Evolutionary conservation across 352 stramenopile genomes (phyloP), one percentile per base, ranked within the genome.

Genomic region (Phytophthora boehmeriae): DNA sequence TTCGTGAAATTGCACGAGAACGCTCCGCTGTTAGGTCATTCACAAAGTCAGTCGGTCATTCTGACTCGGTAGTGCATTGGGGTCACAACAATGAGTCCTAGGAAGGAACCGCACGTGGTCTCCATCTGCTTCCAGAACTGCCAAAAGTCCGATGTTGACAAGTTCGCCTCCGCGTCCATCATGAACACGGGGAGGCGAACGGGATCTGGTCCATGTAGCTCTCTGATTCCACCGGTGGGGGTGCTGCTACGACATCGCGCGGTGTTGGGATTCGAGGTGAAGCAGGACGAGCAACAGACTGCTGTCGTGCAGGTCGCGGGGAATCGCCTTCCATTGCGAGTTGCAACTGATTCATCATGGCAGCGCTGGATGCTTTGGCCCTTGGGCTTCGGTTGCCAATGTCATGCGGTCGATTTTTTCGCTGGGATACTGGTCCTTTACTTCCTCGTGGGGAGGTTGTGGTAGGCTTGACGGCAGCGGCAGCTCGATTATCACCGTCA

Each of bases 1-100:
- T 90, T 91, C 8, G 55, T 61, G 35, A 91, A 87, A 11, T 65
- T 72, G 52, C 85, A 93, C 34, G 85, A 91, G 41, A 93, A 93
- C 1, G 82, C 86, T 34, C 85, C 85, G 11, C 82, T 92, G 48
- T 46, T 48, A 4, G 28, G 1, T 30, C 52, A 30, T n/a, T 0
- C 19, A 52, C 20, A 36, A 44, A n/a, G 17, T 43, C 28, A 56
- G 20, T 46, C 13, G n/a, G n/a, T n/a, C n/a, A n/a, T n/a, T n/a
- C n/a, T n/a, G n/a, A n/a, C n/a, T n/a, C n/a, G n/a, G n/a, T n/a
- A n/a, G n/a, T n/a, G n/a, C 13, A 19, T 39, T 41, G n/a, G 5
- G 2, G 32, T 19, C 9, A 36, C 2, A 13, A 2, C 39, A 50
- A 28, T n/a, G 22, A 28, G 16, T 50, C 25, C 25, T 30, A 30